Percentiles rank a stretch among this genome's conserved stretches.
Evolutionary conservation across 345 rosid species (phyloP).

Genomic region (Gossypium arboreum): DNA sequence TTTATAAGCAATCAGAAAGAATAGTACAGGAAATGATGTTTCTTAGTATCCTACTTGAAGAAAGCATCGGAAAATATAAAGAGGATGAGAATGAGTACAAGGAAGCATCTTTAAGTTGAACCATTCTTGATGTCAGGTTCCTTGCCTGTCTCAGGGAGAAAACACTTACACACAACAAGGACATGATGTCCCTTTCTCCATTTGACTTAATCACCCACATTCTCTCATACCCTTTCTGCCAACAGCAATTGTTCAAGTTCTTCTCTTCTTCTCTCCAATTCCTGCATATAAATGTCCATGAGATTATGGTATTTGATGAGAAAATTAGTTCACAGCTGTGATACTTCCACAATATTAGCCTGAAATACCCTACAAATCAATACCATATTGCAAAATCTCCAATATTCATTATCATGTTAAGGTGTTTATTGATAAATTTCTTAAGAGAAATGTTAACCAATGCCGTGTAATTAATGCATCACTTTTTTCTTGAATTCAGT

Average conservation of each 20-base stretch:
- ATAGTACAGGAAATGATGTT: background rate
- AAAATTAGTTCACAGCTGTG: background rate
- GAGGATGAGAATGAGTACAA: background rate
- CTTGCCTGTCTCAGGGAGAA: background rate
- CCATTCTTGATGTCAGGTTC: background rate
- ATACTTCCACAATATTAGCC: background rate
- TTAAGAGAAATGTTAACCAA: background rate
- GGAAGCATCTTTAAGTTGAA: background rate
- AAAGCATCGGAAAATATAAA: background rate
- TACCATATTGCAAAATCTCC: background rate
- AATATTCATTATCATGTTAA: background rate
- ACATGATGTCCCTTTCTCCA: background rate
- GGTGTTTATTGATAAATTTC: background rate
- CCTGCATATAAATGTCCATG: conserved; percentile 36
- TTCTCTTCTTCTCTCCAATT: conserved; percentile 69
- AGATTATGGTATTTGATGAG: background rate
- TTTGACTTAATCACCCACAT: background rate
- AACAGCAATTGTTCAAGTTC: conserved; percentile 85
- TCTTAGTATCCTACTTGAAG: background rate
- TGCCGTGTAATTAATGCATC: background rate
- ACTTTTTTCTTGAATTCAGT: background rate
- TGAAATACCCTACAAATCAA: background rate
- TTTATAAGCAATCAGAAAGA: background rate
- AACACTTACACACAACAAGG: background rate
- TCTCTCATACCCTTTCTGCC: conserved; percentile 41